Percentiles rank a stretch among this genome's conserved stretches.
These are phyloP conservation scores for Cryptococcus hybrid DNA, from an alignment of 1,284 basidiomycete species.

Conservation along the genomic window DNA sequence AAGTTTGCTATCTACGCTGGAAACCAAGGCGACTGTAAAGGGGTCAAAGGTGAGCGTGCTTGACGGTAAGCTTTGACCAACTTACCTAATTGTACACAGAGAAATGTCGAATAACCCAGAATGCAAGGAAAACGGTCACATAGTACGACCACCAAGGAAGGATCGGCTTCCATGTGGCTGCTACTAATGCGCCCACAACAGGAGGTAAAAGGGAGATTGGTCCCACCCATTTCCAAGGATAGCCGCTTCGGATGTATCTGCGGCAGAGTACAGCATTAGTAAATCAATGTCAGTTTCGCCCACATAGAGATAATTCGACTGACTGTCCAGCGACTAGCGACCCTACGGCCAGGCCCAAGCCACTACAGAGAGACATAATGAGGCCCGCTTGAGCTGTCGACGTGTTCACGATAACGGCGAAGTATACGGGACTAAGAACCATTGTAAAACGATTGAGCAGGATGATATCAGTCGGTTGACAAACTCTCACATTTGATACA, in stretches of 20 bases:
- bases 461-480: neutral
- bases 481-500: slow-evolving; percentile 24
- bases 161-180: slow-evolving; percentile 34
- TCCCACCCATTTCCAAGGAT: slow-evolving; percentile 38
- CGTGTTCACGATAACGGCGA: slow-evolving; percentile 43
- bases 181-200: slow-evolving; percentile 28
- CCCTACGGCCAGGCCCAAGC: slow-evolving; percentile 75
- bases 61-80: neutral
- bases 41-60: neutral
- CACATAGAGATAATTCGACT: slow-evolving; percentile 10
- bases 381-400: slow-evolving; percentile 50
- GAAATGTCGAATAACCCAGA: slow-evolving; percentile 47
- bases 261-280: neutral
- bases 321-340: slow-evolving; percentile 84
- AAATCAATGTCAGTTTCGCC: neutral
- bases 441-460: neutral
- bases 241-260: slow-evolving; percentile 45
- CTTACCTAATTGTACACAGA: slow-evolving; percentile 42
- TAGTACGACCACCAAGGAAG: slow-evolving; percentile 44
- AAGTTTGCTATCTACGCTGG: slow-evolving; percentile 37
- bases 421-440: slow-evolving; percentile 43
- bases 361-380: slow-evolving; percentile 63
- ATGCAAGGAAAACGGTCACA: slow-evolving; percentile 38
- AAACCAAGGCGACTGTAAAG: slow-evolving; percentile 40
- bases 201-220: slow-evolving; percentile 35